Evolutionary conservation across 148 eudicot genomes (phyloP), one percentile per base, ranked within the genome.

Genomic region (Fagopyrum homotropicum): DNA sequence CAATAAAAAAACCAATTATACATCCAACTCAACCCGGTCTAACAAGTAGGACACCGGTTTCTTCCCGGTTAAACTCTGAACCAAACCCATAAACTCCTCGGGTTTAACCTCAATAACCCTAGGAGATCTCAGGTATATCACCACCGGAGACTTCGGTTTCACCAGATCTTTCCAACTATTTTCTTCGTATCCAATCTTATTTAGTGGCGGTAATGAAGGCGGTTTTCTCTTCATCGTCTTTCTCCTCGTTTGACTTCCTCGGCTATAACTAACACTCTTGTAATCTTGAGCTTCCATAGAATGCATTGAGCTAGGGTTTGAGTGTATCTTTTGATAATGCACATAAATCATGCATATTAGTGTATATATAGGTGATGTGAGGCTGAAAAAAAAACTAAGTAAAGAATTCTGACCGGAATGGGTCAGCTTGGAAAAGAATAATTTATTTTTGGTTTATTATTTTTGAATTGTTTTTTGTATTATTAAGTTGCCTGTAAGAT

Each of bases 121-220:
- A 61, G 68, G 68, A 26, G 68, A 61, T 9, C 15, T 29, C 68
- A 61, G 11, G 15, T 61, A 61, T 61, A 61, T 61, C 68, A 61
- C 68, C 40, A 29, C 44, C 68, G 44, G 68, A 9, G 30, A 49
- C 11, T 12, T 4, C 30, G 44, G 12, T 9, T 9, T 9, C 68
- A 4, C 5, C 40, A 0, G 2, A 35, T 35, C 40, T 35, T 35
- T 35, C 40, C 40, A 35, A 35, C 40, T 35, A 35, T 35, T 0
- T 35, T 35, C 40, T 35, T 1, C 40, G 40, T 35, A 2, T 2
- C 15, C 11, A 49, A 49, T 9, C 52, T 12, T 49, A 12, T 8
- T 49, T 12, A 49, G 52, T 5, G 52, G 11, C 14, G 1, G 52
- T 49, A 49, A 49, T 49, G 68, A 26, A 8, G 68, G 43, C 68